These are phyloP conservation scores for Penicillium sp. DNA, from an alignment of 2,329 filamentous ascomycete genomes.

Conservation along the genomic window DNA sequence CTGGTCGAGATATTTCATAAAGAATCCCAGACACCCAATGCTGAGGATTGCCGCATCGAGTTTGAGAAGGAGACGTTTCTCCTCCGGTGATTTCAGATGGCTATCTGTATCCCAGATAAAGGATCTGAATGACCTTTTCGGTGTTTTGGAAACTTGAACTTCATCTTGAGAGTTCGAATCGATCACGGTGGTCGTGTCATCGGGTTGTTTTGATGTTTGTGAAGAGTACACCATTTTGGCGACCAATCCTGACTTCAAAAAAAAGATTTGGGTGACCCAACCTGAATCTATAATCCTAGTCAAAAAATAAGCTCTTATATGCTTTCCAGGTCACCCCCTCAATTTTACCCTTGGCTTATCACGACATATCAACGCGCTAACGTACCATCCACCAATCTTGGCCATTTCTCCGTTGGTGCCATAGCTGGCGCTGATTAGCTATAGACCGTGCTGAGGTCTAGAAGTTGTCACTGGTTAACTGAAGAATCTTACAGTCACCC, in stretches of 20 bases:
- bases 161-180: background rate
- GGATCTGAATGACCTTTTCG: constrained; percentile 6
- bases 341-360: background rate
- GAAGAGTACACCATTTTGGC: background rate
- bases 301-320: background rate
- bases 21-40: constrained; percentile 15
- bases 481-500: background rate
- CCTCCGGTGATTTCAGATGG: constrained; percentile 5
- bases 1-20: constrained; percentile 19
- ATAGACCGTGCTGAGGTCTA: background rate
- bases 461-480: background rate
- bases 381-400: background rate
- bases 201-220: background rate
- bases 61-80: constrained; percentile 12
- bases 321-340: background rate
- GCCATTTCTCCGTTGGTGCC: background rate
- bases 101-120: constrained; percentile 18
- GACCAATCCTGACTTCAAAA: background rate
- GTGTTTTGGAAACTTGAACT: background rate
- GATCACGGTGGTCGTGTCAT: background rate
- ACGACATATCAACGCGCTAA: constrained; percentile 3
- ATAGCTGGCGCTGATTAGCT: constrained; percentile 1
- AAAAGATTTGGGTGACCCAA: too few relatives aligned
- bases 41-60: constrained; percentile 14
- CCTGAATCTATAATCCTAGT: background rate